A percentile compares a stretch with the other conserved stretches of the same genome.
phyloP scores from a whole-genome alignment of 2,329 filamentous ascomycete genomes.

The Colletotrichum sp. region DNA sequence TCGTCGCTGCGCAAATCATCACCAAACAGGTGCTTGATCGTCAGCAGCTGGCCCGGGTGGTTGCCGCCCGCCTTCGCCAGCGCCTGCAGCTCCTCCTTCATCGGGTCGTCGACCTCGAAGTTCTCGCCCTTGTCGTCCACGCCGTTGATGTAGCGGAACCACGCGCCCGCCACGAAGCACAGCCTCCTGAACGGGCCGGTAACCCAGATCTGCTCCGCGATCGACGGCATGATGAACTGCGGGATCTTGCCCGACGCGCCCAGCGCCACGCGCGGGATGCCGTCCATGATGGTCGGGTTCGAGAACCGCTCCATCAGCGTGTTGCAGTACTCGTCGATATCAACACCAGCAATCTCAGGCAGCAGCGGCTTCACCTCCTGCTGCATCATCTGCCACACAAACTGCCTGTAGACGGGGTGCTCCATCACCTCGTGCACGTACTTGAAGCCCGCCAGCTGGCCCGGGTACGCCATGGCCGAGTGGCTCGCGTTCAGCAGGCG shows the following conservation, averaged over 20 bases:
- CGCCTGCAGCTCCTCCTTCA: constrained; percentile 51
- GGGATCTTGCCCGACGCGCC: constrained; percentile 60
- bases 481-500: constrained; percentile 59
- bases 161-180: constrained; percentile 52
- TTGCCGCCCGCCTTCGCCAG: constrained; percentile 48
- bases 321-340: constrained; percentile 57
- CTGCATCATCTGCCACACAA: constrained; percentile 61
- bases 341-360: constrained; percentile 53
- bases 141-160: constrained; percentile 58
- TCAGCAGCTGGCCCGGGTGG: constrained; percentile 46
- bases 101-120: constrained; percentile 50
- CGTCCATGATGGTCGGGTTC: constrained; percentile 62
- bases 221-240: constrained; percentile 54
- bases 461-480: constrained; percentile 57
- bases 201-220: constrained; percentile 51
- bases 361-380: constrained; percentile 58
- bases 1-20: constrained; percentile 54
- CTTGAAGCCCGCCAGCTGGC: constrained; percentile 55
- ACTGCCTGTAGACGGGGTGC: constrained; percentile 50
- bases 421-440: constrained; percentile 61
- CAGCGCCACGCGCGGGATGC: constrained; percentile 56
- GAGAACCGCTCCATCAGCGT: constrained; percentile 60
- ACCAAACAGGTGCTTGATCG: constrained; percentile 53
- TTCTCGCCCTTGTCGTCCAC: constrained; percentile 50
- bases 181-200: constrained; percentile 50